Base-by-base conservation (phyloP, 2,329 filamentous ascomycete genomes). In the Neonectria magnoliae region DNA sequence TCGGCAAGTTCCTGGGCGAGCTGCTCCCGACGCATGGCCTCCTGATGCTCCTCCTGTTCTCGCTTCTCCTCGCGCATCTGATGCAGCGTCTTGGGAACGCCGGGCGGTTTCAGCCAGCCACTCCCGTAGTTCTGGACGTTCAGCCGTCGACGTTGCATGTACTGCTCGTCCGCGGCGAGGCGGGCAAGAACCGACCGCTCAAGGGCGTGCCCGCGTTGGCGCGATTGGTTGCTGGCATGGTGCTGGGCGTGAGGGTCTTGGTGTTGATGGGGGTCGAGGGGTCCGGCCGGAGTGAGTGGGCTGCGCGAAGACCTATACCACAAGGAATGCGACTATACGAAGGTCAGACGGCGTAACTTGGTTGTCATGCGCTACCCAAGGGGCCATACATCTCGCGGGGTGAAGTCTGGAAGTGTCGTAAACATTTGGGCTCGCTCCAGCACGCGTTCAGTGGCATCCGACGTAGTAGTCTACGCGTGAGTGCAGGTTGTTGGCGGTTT, bases 111-210 rank as follows among this genome's bases (percentile, higher is more conserved):
- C 60, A 99, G 90, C 96, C 96, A 99, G 48, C 87, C 88, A 69
- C 90, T 92, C 65, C 96, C 96, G 76, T 97, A 98, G 74, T 94
- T 92, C 52, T 91, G 88, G 31, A 98, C 91, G 70, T 95, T 93
- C 52, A 88, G 81, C 74, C 94, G 93, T 51, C 95, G 93, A 9
- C 91, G 87, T 59, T 90, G 87, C 68, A 97, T 86, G 62, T 89
- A 87, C 65, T 89, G 86, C 81, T 98, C 96, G 76, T 98, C 95
- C 45, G 88, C 82, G 27, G 87, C 84, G 11, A 97, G 87, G 2
- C 90, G 85, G 10, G 91, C 87, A 4, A 97, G 88, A 2, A 87
- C 84, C 27, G 90, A 85, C 71, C 86, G 81, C 75, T 89, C 82
- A 65, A 87, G 78, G 61, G 85, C 70, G 67, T 85, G 82, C 59